Base-by-base conservation (phyloP, 2,329 filamentous ascomycete species). In the Phaeomoniella chlamydospora region DNA sequence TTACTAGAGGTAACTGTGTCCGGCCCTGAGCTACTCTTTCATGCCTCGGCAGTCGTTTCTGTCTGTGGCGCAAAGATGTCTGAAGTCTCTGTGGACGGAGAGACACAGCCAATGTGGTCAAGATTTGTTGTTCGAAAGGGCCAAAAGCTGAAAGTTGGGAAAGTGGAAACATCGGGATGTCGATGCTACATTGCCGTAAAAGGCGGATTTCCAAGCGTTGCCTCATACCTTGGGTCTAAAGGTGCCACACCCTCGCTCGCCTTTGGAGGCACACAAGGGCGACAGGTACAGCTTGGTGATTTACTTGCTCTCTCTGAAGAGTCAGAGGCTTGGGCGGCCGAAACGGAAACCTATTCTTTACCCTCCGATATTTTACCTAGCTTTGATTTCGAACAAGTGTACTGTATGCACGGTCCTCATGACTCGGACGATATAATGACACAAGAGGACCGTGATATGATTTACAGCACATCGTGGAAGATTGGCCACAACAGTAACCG, bases 401-500 rank as follows among this genome's bases (percentile, higher is more conserved):
- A 64, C 33, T 61, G 62, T 10, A 69, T 74, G 64, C 59, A 63
- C 4, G 71, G 71, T 0, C 71, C 71, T 0, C 71, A 74, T 35
- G 65, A 71, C 30, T 26, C 22, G 6, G 61, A 68, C 37, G 71
- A 65, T 1, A 72, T 68, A 42, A 51, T 75, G 9, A 47, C 57
- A 0, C 47, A 58, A 0, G 63, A 70, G 35, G 69, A 69, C 37
- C 64, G 73, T 34, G 62, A 71, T 6, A 70, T 68, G 54, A 59
- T 78, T 2, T 78, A 74, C 50, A 52, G 54, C 4, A 68, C 65
- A 0, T 53, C 62, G n/a, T 77, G 71, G 68, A 70, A 70, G 34
- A 59, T 78, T 2, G 71, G 67, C 0, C 73, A 78, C 44, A 77
- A 78, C 39, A 66, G 70, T 1, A 70, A 68, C 10, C 59, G 75